Evolutionary conservation across 164 flowering plant species (phyloP), one percentile per base, ranked within the genome.

Genomic region (Liriodendron chinense): DNA sequence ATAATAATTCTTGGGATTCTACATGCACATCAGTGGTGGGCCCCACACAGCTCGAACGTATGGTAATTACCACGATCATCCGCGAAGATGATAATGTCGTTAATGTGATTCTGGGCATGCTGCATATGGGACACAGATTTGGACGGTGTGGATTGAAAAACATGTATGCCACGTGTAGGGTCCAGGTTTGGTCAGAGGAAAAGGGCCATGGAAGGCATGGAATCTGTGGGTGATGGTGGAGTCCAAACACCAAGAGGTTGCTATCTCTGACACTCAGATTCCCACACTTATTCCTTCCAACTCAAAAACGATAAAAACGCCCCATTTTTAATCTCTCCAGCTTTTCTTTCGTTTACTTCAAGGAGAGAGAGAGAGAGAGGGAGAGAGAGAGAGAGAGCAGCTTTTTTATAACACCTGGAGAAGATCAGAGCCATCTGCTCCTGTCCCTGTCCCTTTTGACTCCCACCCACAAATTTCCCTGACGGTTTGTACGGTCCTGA

Each of bases 211-310:
- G 73, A 56, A 24, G 47, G 70, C 16, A 48, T 47, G 71, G 77
- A 75, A 75, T 75, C 77, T 56, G 70, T 68, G n/a, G 71, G 77
- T 66, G 50, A 22, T 47, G 68, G 65, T 26, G 71, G 47, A 28
- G 49, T 75, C 77, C 77, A 75, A 75, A 74, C 77, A 67, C 77
- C 77, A 67, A 53, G 28, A 65, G 20, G 43, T 34, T 34, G 47
- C 64, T 69, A 12, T 66, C 49, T 22, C 77, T 75, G 77, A 75
- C 77, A 68, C 72, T 50, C 47, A 1, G 77, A 75, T 75, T 75
- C 77, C 77, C 77, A 43, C 72, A 56, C 77, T 65, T 75, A 47
- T 73, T 47, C 69, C 69, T 73, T 73, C 75, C 75, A 63, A 73
- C 28, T 65, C 75, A 73, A 13, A 47, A 73, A 64, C 75, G 75